Base-by-base conservation (phyloP, 148 eudicot genomes). In the Spergularia marina region DNA sequence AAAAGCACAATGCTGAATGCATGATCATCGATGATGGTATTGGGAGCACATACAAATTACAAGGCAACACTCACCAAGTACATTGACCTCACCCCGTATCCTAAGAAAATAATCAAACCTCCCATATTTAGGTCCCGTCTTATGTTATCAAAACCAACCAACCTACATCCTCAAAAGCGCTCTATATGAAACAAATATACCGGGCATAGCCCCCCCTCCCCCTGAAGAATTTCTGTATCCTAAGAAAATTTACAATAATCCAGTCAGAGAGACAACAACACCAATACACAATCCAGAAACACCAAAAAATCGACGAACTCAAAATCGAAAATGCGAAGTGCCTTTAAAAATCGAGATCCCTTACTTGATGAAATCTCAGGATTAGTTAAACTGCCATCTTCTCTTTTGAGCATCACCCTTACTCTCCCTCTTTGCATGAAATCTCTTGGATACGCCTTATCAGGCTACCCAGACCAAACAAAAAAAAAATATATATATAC, bases 341-440 rank as follows among this genome's bases (percentile, higher is more conserved):
- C 23, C 11, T 41, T 4, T 51, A 68, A 4, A n/a, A 17, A 9
- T 30, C 36, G 10, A 53, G 65, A 75, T 68, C 1, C 52, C 96
- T 90, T 87, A 93, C 98, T 86, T 3, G 93, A 82, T 58, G 91
- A 40, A 69, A 93, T 86, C 61, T 83, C 88, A 18, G 98, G 93
- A 78, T 93, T 93, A 74, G 12, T 61, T 6, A 85, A 72, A 62
- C 82, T 86, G 53, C 98, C 96, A 77, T 93, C 98, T 73, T 87
- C 90, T 71, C 77, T 78, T 75, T 90, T 92, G 71, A 92, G 85
- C 90, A 83, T 69, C 69, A 89, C 93, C 82, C 98, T 84, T 55
- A 93, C 93, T 78, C 98, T 87, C 56, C 98, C 96, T 81, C 89
- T 79, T 82, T 90, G 98, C 93, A 90, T 87, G 76, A 89, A 92